A percentile compares a stretch with the other conserved stretches of the same genome.
phyloP scores from a whole-genome alignment of 257 asterid genomes.

The Nicotiana tomentosiformis region DNA sequence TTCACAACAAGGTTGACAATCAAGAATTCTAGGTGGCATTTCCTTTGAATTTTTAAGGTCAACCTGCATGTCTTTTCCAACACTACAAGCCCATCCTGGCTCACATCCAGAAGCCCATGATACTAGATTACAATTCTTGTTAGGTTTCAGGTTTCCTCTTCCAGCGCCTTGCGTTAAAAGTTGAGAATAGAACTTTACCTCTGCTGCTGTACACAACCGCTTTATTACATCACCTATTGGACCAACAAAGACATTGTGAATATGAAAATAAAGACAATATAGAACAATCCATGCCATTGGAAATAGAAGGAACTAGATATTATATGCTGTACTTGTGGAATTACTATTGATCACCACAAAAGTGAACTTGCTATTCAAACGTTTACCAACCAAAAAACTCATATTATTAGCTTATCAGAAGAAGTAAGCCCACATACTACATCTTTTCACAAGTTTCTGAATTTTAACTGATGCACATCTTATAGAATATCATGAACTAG shows the following conservation, averaged over 20 bases:
- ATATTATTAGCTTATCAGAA: slow-evolving; percentile 3
- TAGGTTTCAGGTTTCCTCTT: slow-evolving; percentile 51
- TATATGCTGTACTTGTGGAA: background rate
- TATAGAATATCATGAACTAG: background rate
- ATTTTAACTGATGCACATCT: background rate
- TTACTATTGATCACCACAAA: background rate
- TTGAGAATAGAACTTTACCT: slow-evolving; percentile 52
- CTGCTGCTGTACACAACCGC: slow-evolving; percentile 92
- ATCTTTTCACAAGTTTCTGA: background rate
- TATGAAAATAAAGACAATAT: background rate
- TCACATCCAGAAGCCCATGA: slow-evolving; percentile 89
- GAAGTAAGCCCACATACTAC: background rate
- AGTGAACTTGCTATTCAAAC: background rate
- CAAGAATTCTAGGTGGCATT: slow-evolving; percentile 45
- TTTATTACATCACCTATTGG: slow-evolving; percentile 51
- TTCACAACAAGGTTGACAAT: slow-evolving; percentile 80
- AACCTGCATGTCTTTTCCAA: slow-evolving; percentile 32
- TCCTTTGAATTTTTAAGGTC: slow-evolving; percentile 51
- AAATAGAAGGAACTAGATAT: background rate
- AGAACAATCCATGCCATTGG: background rate
- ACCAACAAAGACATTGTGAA: slow-evolving; percentile 5
- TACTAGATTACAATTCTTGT: slow-evolving; percentile 74
- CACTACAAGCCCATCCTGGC: slow-evolving; percentile 97
- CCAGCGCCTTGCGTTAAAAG: slow-evolving; percentile 32
- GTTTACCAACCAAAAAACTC: slow-evolving; percentile 1